Base-by-base conservation (phyloP, 805 yeast genomes). In the Kockiozyma suomiensis region DNA sequence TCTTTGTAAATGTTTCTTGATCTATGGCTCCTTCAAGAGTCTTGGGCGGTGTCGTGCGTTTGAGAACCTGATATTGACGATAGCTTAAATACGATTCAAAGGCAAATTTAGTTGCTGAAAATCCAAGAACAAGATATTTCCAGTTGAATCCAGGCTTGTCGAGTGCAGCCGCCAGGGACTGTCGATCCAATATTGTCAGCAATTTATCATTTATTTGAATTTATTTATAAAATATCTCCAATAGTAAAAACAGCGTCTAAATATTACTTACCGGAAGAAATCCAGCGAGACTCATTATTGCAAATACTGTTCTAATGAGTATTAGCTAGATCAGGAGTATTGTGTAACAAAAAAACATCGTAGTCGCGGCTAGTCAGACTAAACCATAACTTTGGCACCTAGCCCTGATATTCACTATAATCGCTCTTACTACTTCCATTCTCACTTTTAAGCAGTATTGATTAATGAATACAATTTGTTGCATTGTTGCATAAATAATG, bases 61-160 rank as follows among this genome's bases (percentile, higher is more conserved):
- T 75, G 66, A 88, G 79, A 7, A 85, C 86, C 66, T 78, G 80
- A 72, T 87, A 88, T 73, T 94, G 98, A 69, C 97, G 86, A 66
- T 79, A 81, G 49, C 85, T 82, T 54, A 94, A 77, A 70, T 86
- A 86, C 3, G 87, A 79, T 67, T 90, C 94, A 72, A 91, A 91
- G 2, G 80, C 74, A 70, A 81, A 90, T 71, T 90, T 88, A 33
- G 88, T 88, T 15, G 86, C 77, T 3, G 96, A 81, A 70, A 90
- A 84, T 1, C 91, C 88, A 47, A 88, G 72, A 49, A 93, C 82
- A 46, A 92, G 77, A 12, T 79, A 69, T 70, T 90, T 90, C 97
- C 97, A 94, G 62, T 90, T 82, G 69, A 90, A 82, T 15, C 80
- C 79, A 2, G 94, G 86, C 50, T 75, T 77, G 70, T 90, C 96